Evolutionary conservation across 2,329 filamentous ascomycete genomes (phyloP).

Genomic region (Venturia oleaginea): DNA sequence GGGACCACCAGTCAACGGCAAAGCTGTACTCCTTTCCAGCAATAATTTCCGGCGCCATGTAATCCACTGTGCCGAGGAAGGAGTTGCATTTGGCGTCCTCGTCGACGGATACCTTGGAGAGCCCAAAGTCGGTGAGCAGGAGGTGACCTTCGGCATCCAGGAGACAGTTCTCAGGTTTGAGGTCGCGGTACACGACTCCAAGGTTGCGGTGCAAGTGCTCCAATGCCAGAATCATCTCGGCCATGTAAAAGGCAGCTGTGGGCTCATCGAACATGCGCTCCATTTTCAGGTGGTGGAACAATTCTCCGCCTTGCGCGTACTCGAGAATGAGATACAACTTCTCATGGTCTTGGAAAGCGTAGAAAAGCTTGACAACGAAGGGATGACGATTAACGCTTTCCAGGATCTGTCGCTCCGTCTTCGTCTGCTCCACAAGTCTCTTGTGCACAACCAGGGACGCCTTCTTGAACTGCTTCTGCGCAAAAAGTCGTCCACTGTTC

Average conservation of each 20-base stretch:
- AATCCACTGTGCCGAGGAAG: conserved; percentile 89
- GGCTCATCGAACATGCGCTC: conserved; percentile 93
- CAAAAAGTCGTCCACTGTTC: conserved; percentile 78
- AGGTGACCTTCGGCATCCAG: conserved; percentile 86
- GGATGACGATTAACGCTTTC: conserved; percentile 95
- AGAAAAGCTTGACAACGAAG: conserved; percentile 96
- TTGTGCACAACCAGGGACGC: conserved; percentile 92
- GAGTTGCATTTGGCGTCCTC: conserved; percentile 69
- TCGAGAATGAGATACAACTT: conserved; percentile 96
- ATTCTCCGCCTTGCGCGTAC: conserved; percentile 92
- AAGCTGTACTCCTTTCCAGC: conserved; percentile 83
- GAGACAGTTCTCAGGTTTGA: conserved; percentile 97
- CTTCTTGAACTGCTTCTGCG: conserved; percentile 98
- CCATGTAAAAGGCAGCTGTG: conserved; percentile 94
- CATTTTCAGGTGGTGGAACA: conserved; percentile 88
- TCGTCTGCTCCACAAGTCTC: conserved; percentile 92
- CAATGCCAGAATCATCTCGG: conserved; percentile 89
- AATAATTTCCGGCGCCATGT: conserved; percentile 97
- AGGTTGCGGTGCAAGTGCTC: conserved; percentile 88
- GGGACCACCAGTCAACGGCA: conserved; percentile 97
- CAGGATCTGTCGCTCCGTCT: conserved; percentile 88
- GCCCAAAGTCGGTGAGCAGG: conserved; percentile 89
- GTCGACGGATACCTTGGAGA: conserved; percentile 86
- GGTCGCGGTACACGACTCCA: conserved; percentile 89
- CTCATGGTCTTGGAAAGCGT: conserved; percentile 96